A percentile compares a stretch with the other conserved stretches of the same genome.
These are phyloP conservation scores for Chrysoporthe cubensis DNA, from an alignment of 2,329 filamentous ascomycete genomes.

Conservation along the genomic window DNA sequence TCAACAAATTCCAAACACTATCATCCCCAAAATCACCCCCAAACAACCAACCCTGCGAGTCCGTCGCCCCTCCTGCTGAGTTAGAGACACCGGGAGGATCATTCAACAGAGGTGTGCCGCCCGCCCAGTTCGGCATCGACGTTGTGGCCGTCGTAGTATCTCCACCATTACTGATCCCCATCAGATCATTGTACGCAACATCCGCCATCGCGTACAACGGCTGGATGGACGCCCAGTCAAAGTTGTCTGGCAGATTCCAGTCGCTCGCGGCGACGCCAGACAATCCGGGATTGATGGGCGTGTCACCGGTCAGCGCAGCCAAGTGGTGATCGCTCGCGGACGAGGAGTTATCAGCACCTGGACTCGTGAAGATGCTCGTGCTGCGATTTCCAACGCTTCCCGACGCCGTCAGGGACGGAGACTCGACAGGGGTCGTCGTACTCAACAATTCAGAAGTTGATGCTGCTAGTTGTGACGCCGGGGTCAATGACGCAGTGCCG, in stretches of 20 bases:
- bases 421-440: not conserved
- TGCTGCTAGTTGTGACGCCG: not conserved
- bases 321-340: slow-evolving; percentile 6
- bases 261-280: slow-evolving; percentile 30
- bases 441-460: not conserved
- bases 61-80: slow-evolving; percentile 16
- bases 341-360: slow-evolving; percentile 10
- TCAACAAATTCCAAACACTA: slow-evolving; percentile 38
- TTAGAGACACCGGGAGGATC: slow-evolving; percentile 12
- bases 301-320: not conserved
- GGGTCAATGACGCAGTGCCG: not conserved
- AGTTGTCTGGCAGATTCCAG: slow-evolving; percentile 49
- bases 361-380: slow-evolving; percentile 19
- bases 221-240: slow-evolving; percentile 55
- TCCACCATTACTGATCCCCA: slow-evolving; percentile 42
- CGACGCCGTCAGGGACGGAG: slow-evolving; percentile 23
- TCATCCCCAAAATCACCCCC: slow-evolving; percentile 37
- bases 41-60: slow-evolving; percentile 32
- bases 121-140: slow-evolving; percentile 31
- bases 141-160: slow-evolving; percentile 27
- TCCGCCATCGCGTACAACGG: slow-evolving; percentile 62
- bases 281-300: slow-evolving; percentile 15
- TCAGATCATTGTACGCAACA: slow-evolving; percentile 60
- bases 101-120: slow-evolving; percentile 22
- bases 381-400: slow-evolving; percentile 22